Base-by-base conservation (phyloP, 768 basidiomycete genomes). In the Leucocoprinus leucothites region DNA sequence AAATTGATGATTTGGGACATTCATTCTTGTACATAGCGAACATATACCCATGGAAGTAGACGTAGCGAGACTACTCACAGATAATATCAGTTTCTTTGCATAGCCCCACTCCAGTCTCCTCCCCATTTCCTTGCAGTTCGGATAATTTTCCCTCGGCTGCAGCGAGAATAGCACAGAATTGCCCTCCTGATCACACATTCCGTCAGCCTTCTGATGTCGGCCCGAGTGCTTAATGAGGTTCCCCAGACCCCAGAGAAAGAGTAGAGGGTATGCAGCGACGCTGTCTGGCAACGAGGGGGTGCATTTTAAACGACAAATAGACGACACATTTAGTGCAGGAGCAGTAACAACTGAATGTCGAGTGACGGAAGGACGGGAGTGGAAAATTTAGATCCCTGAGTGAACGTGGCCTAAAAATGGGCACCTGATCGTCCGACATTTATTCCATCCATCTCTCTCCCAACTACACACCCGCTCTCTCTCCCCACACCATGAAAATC, bases 401-500 rank as follows among this genome's bases (percentile, higher is more conserved):
- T 52, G 52, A 67, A 67, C 61, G 64, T 66, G 63, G 58, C 53
- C 64, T 59, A 61, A 65, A 64, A 60, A 59, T 60, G 63, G 63
- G 57, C 28, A 53, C 38, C 36, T 41, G 35, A 57, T 57, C 51
- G 50, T 57, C 36, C 56, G 45, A 51, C 51, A 60, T 61, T 61
- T 57, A 61, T 57, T 56, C 60, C 59, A 50, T 49, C 60, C 57
- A 60, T 62, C 59, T 60, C 60, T 60, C 53, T 66, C 57, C 31
- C 59, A 57, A 56, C 53, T 41, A 58, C 60, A 45, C 38, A 59
- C 58, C 58, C 59, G 48, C 28, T 35, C 41, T 31, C 48, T 42
- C 48, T 48, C 44, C 61, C 66, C 63, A 63, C 63, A 57, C 54
- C 71, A 97, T 97, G 93, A 96, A 89, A 82, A 92, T 98, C 70